Base-by-base conservation (phyloP, 306 rosid species). In the Citrullus colocynthis region DNA sequence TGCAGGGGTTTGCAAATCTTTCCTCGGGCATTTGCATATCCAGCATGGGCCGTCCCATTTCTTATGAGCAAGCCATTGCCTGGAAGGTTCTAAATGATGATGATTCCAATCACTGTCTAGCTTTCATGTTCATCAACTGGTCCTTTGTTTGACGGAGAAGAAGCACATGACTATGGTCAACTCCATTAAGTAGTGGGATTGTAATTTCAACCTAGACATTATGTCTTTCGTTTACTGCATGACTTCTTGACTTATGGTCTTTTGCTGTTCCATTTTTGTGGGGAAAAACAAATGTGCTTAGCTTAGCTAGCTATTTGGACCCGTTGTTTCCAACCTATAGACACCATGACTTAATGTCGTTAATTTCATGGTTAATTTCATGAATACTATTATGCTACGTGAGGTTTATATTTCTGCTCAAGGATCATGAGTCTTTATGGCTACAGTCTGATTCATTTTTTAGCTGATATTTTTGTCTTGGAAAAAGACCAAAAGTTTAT, bases 51-150 rank as follows among this genome's bases (percentile, higher is more conserved):
- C 84, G 98, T 45, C 88, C 97, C 2, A 91, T 92, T 32, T 89
- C 99, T 0, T 96, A 92, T 49, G 99, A 96, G 62, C 99, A 89
- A 59, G 96, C 97, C 14, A 74, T 91, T 32, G 95, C 97, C 2
- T 96, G 99, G 99, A 96, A 96, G 86, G 98, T 96, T 79, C 89
- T 92, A 0, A 83, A 87, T 37, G 98, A 96, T 8, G 97, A 96
- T 16, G 97, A 92, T 64, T 87, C 97, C 66, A 92, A 92, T 82
- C 99, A 96, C 84, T 96, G 98, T 79, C 84, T 96, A 72, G 98
- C 98, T 4, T 87, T 96, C 85, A 91, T 93, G 97, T 96, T 96
- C 83, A 48, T 90, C 74, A 96, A 90, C 83, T 96, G 99, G 99
- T 92, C 99, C 82, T 96, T 96, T 81, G 88, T 89, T 80, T 91